Evolutionary conservation across 805 yeast species (phyloP).

Genomic region (Candida yuanshanica): DNA sequence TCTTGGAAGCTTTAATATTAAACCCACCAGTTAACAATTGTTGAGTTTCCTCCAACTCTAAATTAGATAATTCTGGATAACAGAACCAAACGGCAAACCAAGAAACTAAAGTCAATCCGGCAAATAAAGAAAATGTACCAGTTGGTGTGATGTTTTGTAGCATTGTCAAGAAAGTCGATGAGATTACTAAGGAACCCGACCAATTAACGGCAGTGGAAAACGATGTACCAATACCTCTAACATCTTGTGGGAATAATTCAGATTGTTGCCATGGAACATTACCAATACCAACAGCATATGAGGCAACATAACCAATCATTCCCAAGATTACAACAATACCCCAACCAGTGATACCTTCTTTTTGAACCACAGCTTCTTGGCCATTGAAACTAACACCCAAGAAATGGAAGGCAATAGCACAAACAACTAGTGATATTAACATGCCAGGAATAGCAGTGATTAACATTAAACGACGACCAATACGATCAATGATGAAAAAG

Average conservation of each 20-base stretch:
- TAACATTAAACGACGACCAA: slow-evolving; percentile 83
- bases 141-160: slow-evolving; percentile 88
- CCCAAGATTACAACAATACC: slow-evolving; percentile 80
- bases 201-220: slow-evolving; percentile 91
- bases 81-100: slow-evolving; percentile 72
- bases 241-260: slow-evolving; percentile 89
- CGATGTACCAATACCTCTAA: slow-evolving; percentile 88
- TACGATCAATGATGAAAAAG: slow-evolving; percentile 75
- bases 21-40: slow-evolving; percentile 77
- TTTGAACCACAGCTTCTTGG: slow-evolving; percentile 33
- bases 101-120: slow-evolving; percentile 70
- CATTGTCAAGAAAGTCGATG: slow-evolving; percentile 93
- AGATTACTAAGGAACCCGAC: slow-evolving; percentile 89
- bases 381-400: slow-evolving; percentile 56
- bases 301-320: slow-evolving; percentile 83
- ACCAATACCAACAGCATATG: slow-evolving; percentile 92
- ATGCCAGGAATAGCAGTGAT: slow-evolving; percentile 81
- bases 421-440: slow-evolving; percentile 67
- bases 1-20: slow-evolving; percentile 63
- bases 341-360: slow-evolving; percentile 61
- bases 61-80: slow-evolving; percentile 88
- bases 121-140: slow-evolving; percentile 90
- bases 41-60: slow-evolving; percentile 89
- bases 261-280: slow-evolving; percentile 98
- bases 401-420: slow-evolving; percentile 90